Percentiles rank a stretch among this genome's conserved stretches.
Conservation (phyloP, 495 filamentous ascomycete species). For the Astrothelium subdiscretum region DNA sequence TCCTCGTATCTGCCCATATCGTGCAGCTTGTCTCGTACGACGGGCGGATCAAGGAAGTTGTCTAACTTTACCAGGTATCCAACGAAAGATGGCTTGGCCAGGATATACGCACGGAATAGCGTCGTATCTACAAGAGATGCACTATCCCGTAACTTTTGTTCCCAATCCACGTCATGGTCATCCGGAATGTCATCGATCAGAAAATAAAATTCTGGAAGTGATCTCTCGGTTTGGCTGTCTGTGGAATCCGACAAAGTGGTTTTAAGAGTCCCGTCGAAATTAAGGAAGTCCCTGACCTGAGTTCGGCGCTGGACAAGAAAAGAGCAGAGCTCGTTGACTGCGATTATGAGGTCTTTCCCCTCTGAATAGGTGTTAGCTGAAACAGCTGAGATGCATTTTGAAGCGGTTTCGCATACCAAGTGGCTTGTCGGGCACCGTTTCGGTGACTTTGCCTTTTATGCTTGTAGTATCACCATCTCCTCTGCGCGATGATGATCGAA, state of each 20-base stretch:
- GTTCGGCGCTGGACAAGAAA: conserved; percentile 78
- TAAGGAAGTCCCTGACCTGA: conserved; percentile 69
- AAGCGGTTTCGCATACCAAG: conserved; percentile 30
- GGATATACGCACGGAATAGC: conserved; percentile 88
- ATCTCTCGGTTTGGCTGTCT: conserved; percentile 7
- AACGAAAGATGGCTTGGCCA: conserved; percentile 69
- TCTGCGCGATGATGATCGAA: conserved; percentile 43
- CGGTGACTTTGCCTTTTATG: conserved; percentile 29
- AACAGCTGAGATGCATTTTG: neutral
- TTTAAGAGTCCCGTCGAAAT: conserved; percentile 63
- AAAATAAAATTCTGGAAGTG: conserved; percentile 25
- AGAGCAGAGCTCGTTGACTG: conserved; percentile 67
- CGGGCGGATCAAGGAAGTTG: conserved; percentile 93
- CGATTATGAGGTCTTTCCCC: conserved; percentile 67
- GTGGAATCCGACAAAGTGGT: conserved; percentile 1
- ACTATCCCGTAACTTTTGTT: conserved; percentile 55
- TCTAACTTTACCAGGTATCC: conserved; percentile 87
- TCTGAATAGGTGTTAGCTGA: conserved; percentile 28
- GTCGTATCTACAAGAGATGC: conserved; percentile 85
- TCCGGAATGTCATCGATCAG: conserved; percentile 30
- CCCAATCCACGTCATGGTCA: conserved; percentile 49
- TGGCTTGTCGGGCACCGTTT: conserved; percentile 29
- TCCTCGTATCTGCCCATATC: conserved; percentile 85
- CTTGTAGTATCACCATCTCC: conserved; percentile 39
- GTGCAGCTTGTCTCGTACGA: conserved; percentile 84